Evolutionary conservation across 1,139 yeast genomes (phyloP).

Genomic region (Saccharomycopsis hybrid): DNA sequence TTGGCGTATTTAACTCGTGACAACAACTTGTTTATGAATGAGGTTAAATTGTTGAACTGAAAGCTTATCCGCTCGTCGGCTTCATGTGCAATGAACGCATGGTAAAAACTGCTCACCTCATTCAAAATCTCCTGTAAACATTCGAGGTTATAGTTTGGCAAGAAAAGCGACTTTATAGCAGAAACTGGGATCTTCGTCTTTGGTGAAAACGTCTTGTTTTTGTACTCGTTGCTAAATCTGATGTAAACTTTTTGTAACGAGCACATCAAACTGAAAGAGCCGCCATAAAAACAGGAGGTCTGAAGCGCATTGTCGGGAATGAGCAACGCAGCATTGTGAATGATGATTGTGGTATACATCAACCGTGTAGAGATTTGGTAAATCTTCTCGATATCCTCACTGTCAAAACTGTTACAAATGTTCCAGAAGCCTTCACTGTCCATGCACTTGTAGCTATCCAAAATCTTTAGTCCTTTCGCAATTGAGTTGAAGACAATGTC

Average conservation of each 20-base stretch:
- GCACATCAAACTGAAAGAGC: conserved; percentile 1
- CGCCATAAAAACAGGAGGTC: conserved; percentile 4
- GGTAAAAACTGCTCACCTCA: neutral
- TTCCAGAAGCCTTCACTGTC: neutral
- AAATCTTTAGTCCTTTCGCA: neutral
- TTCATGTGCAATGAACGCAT: neutral
- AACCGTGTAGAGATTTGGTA: neutral
- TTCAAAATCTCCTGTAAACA: neutral
- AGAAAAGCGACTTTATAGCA: neutral
- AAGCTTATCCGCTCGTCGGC: neutral
- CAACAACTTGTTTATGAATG: neutral
- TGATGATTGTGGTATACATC: neutral
- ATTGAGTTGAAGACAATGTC: neutral
- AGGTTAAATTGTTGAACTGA: neutral
- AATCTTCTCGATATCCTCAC: neutral
- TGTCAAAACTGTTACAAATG: neutral
- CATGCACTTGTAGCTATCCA: neutral
- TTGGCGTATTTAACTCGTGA: neutral
- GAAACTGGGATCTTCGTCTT: neutral
- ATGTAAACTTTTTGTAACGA: conserved; percentile 1
- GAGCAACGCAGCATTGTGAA: conserved; percentile 2
- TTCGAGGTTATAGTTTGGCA: conserved; percentile 3
- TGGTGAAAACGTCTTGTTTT: neutral
- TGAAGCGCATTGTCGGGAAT: neutral
- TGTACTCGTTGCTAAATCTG: neutral